Evolutionary conservation across 768 basidiomycete genomes (phyloP).

Genomic region (Auriculariales sp.): DNA sequence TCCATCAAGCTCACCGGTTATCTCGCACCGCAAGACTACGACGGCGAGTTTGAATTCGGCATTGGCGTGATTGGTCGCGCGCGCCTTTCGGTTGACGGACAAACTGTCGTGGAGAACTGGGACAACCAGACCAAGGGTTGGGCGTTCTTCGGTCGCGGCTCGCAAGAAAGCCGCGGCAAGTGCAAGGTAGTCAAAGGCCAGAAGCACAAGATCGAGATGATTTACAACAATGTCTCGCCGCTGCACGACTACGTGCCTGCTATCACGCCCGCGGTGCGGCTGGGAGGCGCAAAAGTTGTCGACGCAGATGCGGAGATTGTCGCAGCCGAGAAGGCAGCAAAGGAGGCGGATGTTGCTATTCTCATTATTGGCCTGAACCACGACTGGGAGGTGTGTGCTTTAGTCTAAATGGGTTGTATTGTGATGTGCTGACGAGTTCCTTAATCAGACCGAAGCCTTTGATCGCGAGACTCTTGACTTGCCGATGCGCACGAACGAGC

Average conservation of each 20-base stretch:
- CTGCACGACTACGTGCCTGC: no score
- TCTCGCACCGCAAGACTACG: conserved; percentile 26
- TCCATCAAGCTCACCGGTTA: conserved; percentile 41
- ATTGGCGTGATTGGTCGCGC: conserved; percentile 27
- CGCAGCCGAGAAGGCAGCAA: conserved; percentile 40
- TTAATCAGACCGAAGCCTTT: conserved; percentile 60
- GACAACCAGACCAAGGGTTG: no score
- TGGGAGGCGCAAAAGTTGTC: conserved; percentile 53
- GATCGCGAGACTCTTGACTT: conserved; percentile 47
- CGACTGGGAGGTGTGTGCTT: no score
- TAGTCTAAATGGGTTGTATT: no score
- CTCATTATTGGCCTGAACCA: conserved; percentile 47
- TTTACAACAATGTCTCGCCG: neutral
- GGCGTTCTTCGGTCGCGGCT: conserved; percentile 53
- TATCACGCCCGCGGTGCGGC: no score
- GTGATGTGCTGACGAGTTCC: no score
- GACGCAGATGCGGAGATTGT: conserved; percentile 40
- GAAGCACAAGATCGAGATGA: neutral
- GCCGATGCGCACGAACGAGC: conserved; percentile 45
- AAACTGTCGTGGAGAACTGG: no score
- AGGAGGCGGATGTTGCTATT: conserved; percentile 38
- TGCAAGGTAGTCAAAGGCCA: conserved; percentile 33
- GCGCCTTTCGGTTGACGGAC: conserved; percentile 50
- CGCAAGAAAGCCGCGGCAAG: conserved; percentile 47
- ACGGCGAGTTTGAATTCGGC: conserved; percentile 20